Evolutionary conservation across 768 basidiomycete species (phyloP).

Genomic region (Suillus subluteus): DNA sequence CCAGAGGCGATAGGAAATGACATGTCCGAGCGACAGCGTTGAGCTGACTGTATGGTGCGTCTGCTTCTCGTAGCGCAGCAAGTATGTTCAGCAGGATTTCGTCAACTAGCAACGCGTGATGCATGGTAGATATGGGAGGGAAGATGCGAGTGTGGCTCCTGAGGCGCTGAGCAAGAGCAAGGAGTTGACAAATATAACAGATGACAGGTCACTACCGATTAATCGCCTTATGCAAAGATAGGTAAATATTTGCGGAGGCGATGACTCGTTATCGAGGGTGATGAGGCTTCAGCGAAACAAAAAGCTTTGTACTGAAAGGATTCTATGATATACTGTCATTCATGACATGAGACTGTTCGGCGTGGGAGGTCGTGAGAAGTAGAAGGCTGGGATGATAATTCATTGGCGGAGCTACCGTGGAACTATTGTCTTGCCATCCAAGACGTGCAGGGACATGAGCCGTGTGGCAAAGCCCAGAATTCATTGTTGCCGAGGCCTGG

Average conservation of each 20-base stretch:
- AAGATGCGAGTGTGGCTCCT: neutral
- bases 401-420: conserved; percentile 11
- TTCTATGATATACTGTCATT: conserved; percentile 7
- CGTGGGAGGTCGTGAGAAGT: conserved; percentile 9
- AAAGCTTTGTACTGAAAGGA: conserved; percentile 3
- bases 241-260: neutral
- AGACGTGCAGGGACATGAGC: conserved; percentile 3
- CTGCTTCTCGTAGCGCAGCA: neutral
- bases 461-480: conserved; percentile 6
- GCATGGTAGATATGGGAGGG: conserved; percentile 3
- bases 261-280: conserved; percentile 1
- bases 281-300: neutral
- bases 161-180: neutral
- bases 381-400: neutral
- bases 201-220: neutral
- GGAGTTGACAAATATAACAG: neutral
- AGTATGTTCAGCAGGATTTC: conserved; percentile 6
- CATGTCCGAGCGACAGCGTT: conserved; percentile 7
- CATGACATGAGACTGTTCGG: conserved; percentile 8
- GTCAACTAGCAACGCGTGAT: conserved; percentile 1
- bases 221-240: neutral
- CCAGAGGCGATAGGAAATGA: conserved; percentile 3
- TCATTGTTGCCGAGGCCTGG: neutral
- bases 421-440: conserved; percentile 2
- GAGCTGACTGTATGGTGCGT: neutral